phyloP scores from a whole-genome alignment of 208 protist genomes.

The Trypanosoma mega region DNA sequence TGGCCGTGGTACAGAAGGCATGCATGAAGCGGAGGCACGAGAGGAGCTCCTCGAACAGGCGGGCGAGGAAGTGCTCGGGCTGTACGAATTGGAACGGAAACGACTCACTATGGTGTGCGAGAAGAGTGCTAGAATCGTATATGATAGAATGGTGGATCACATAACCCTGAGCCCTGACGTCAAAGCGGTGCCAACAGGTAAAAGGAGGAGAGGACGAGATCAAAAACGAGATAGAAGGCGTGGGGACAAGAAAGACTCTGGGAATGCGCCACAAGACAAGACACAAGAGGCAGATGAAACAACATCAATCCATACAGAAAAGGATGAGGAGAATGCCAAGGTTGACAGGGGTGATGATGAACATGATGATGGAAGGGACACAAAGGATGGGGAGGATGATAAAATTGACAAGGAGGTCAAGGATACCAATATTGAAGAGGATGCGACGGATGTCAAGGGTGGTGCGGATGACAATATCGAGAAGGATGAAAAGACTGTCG shows the following conservation, averaged over 20 bases:
- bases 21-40: conserved; percentile 20
- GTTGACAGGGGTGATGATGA: neutral
- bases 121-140: neutral
- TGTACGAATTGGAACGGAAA: conserved; percentile 4
- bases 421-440: neutral
- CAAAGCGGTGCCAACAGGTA: too few species aligned
- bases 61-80: conserved; percentile 9
- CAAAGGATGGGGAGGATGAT: neutral
- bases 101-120: neutral
- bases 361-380: too few species aligned
- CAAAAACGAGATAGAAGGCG: too few species aligned
- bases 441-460: neutral
- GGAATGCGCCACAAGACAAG: neutral
- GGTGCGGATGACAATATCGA: neutral
- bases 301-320: neutral
- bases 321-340: neutral
- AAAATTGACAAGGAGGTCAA: neutral
- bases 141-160: too few species aligned
- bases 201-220: neutral
- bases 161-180: too few species aligned
- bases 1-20: conserved; percentile 18
- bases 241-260: neutral
- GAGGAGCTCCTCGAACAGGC: conserved; percentile 26
- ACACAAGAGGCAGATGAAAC: neutral
- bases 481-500: neutral